Evolutionary conservation across 2,329 filamentous ascomycete species (phyloP), one percentile per base, ranked within the genome.

Genomic region (Aspergillus puulaauensis): DNA sequence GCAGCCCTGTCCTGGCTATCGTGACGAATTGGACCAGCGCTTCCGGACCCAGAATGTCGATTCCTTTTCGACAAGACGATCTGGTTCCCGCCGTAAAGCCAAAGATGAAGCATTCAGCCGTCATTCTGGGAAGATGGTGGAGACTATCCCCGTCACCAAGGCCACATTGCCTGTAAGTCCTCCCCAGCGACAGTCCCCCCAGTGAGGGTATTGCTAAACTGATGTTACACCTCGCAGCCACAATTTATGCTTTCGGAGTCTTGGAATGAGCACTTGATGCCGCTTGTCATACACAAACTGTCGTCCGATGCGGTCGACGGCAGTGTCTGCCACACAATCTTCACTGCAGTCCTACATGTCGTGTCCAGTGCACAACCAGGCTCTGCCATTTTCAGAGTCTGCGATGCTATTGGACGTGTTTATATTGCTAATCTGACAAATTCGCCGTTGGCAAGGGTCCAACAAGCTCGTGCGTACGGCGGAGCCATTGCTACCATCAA

Each of bases 121-220:
- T 8, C 24, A 9, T 3, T 0, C 24, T 27, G 24, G 7, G 24
- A 27, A 9, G 24, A 27, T 27, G 24, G 7, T 27, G 24, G 24
- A 21, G 21, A 21, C 21, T 33, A 12, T 33, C 11, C 31, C 31
- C 2, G 7, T 12, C 31, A 9, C 31, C 31, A 33, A 33, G 31
- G 7, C 31, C 31, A 12, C 1, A 15, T 37, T 9, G 11, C 33
- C 11, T 15, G 33, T 6, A 6, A 9, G 24, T 27, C 8, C 24
- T 3, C 24, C 24, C 24, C 8, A 27, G 24, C 1, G 24, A 27
- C 0, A 3, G 7, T 21, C 21, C 3, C 2, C 24, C 24, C 8
- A 27, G 24, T 1, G 0, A 27, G 0, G 0, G 7, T 1, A 9
- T 27, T 6, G 1, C 33, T 15, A 9, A 15, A 4, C 12, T 37